Conservation (phyloP, 805 yeast genomes). For the Candida lessepsii region DNA sequence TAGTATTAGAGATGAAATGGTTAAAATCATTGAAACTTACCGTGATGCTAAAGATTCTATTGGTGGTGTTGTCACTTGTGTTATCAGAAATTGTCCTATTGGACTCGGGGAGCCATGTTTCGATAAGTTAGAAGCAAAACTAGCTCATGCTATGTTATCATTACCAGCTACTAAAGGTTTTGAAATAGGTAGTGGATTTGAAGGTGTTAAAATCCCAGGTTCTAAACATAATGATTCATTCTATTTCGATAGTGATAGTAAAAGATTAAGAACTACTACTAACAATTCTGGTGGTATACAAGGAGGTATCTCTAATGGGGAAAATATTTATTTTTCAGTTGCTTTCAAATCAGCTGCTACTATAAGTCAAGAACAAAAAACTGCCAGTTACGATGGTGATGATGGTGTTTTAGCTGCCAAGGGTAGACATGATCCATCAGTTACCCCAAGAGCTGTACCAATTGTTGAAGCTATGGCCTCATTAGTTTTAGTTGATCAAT, state of each 20-base stretch:
- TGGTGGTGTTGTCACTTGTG: conserved; percentile 98
- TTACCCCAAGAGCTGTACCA: conserved; percentile 97
- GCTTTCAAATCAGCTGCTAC: conserved; percentile 99
- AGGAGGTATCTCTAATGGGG: conserved; percentile 98
- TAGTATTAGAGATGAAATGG: conserved; percentile 71
- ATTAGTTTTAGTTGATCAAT: conserved; percentile 83
- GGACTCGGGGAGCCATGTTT: conserved; percentile 99
- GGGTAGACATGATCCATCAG: conserved; percentile 98
- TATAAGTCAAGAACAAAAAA: conserved; percentile 86
- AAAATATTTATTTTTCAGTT: conserved; percentile 87
- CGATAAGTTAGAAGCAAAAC: conserved; percentile 90
- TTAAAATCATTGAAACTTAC: conserved; percentile 79
- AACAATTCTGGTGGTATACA: conserved; percentile 97
- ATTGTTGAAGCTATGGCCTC: conserved; percentile 99
- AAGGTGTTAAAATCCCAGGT: conserved; percentile 87
- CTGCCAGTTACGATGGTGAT: conserved; percentile 85
- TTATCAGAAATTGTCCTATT: conserved; percentile 85
- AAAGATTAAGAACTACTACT: conserved; percentile 77
- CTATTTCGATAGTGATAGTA: conserved; percentile 54
- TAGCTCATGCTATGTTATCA: conserved; percentile 98
- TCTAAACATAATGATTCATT: conserved; percentile 93
- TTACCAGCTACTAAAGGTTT: conserved; percentile 98
- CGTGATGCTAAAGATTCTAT: conserved; percentile 88
- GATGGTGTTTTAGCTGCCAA: conserved; percentile 88
- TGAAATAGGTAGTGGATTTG: conserved; percentile 95